These are phyloP conservation scores for Yamadazyma songkhlaensis DNA, from an alignment of 1,139 yeast genomes.

Conservation along the genomic window DNA sequence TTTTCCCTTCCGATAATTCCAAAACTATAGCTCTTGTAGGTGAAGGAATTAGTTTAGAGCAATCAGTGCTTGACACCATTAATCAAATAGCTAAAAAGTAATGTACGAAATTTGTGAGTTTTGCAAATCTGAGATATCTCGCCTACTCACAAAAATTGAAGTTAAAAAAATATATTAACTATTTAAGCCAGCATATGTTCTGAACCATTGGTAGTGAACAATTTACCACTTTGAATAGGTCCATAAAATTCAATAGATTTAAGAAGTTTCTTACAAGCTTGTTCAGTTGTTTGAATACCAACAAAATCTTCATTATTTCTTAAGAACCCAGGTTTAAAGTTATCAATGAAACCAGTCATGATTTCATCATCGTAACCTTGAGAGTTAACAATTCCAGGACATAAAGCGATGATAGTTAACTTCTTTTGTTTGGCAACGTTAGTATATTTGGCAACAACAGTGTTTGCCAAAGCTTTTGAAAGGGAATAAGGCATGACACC, in stretches of 20 bases:
- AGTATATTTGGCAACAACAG: conserved; percentile 13
- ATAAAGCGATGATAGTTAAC: conserved; percentile 21
- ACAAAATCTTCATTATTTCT: conserved; percentile 2
- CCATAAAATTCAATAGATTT: background rate
- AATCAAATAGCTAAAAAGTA: conserved; percentile 32
- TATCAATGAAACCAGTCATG: background rate
- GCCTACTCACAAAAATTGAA: too few species aligned
- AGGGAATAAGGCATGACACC: background rate
- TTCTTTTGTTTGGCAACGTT: conserved; percentile 20
- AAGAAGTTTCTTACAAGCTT: background rate
- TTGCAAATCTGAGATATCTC: too few species aligned
- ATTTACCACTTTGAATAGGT: background rate
- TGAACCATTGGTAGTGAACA: background rate
- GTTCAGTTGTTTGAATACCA: background rate
- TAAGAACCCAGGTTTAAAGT: background rate
- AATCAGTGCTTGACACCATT: conserved; percentile 35
- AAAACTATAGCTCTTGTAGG: conserved; percentile 28
- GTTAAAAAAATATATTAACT: too few species aligned
- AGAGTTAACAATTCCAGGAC: conserved; percentile 24
- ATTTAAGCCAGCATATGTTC: too few species aligned
- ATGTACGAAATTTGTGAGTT: too few species aligned
- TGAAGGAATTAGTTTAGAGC: conserved; percentile 28
- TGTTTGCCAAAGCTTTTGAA: conserved; percentile 33
- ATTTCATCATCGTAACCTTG: background rate
- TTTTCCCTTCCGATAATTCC: conserved; percentile 19